Evolutionary conservation across 108 stramenopile species (phyloP).

Genomic region (Poteriospumella lacustris): DNA sequence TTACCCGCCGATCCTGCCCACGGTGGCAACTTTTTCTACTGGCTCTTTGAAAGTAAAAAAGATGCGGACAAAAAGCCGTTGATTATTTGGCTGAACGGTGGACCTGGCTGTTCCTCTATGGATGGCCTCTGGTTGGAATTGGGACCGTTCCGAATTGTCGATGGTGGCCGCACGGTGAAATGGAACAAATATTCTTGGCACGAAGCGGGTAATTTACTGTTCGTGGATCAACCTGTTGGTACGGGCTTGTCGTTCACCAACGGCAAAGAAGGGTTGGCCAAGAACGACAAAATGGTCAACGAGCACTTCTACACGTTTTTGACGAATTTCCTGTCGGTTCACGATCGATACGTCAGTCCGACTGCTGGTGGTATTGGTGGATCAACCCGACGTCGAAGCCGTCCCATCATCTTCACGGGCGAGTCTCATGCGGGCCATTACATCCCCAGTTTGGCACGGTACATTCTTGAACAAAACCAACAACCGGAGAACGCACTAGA

Average conservation of each 20-base stretch:
- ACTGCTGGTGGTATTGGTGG: not conserved
- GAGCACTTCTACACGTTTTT: slow-evolving; percentile 80
- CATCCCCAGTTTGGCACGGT: slow-evolving; percentile 85
- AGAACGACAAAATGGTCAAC: slow-evolving; percentile 73
- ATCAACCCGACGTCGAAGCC: slow-evolving; percentile 31
- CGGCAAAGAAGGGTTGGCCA: slow-evolving; percentile 59
- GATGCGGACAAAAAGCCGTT: slow-evolving; percentile 61
- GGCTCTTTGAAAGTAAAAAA: slow-evolving; percentile 74
- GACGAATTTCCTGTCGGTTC: slow-evolving; percentile 67
- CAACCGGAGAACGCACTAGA: slow-evolving; percentile 33
- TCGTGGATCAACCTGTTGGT: slow-evolving; percentile 61
- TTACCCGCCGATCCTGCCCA: slow-evolving; percentile 32
- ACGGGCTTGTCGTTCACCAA: slow-evolving; percentile 70
- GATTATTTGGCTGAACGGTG: slow-evolving; percentile 70
- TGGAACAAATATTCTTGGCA: slow-evolving; percentile 71
- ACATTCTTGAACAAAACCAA: slow-evolving; percentile 69
- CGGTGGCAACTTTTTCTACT: slow-evolving; percentile 83
- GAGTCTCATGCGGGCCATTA: slow-evolving; percentile 93
- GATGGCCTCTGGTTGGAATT: slow-evolving; percentile 93
- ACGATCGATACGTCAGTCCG: slow-evolving; percentile 61
- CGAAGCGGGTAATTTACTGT: slow-evolving; percentile 67
- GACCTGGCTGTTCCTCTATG: slow-evolving; percentile 85
- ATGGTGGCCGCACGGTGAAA: slow-evolving; percentile 54
- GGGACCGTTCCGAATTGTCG: slow-evolving; percentile 74
- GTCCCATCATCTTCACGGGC: slow-evolving; percentile 78